Conservation (phyloP, 768 basidiomycete genomes). For the Daedaleopsis nitida region DNA sequence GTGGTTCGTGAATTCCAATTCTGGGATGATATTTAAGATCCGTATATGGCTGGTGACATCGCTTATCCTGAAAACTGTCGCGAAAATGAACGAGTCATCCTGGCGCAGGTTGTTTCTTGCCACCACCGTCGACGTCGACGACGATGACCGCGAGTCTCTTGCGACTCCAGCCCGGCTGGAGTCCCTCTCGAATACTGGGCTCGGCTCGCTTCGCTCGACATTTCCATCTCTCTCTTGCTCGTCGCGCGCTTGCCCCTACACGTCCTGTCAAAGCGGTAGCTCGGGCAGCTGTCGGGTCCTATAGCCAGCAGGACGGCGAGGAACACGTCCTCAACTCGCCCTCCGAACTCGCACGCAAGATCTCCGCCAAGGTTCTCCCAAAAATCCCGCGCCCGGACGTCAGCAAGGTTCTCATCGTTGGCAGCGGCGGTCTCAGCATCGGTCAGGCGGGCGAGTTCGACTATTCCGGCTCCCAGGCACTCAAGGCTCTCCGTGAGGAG, state of each 20-base stretch:
- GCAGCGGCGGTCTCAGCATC: conserved; percentile 93
- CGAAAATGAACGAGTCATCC: conserved; percentile 12
- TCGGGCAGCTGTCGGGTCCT: conserved; percentile 74
- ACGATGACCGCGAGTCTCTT: conserved; percentile 25
- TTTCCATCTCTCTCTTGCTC: conserved; percentile 49
- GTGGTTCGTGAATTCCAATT: not conserved
- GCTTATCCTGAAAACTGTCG: conserved; percentile 7
- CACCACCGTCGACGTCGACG: conserved; percentile 18
- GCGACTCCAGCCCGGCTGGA: conserved; percentile 23
- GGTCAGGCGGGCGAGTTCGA: conserved; percentile 99
- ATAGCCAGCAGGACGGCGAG: conserved; percentile 42
- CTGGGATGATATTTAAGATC: conserved; percentile 10
- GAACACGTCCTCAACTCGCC: conserved; percentile 90
- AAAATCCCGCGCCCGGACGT: conserved; percentile 90
- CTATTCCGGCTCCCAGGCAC: conserved; percentile 97
- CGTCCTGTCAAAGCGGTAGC: conserved; percentile 65
- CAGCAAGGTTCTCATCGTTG: conserved; percentile 93
- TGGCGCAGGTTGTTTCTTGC: conserved; percentile 5
- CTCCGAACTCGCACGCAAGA: conserved; percentile 89
- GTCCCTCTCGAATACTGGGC: conserved; percentile 17
- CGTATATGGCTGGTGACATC: not conserved
- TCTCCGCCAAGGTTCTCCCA: conserved; percentile 93
- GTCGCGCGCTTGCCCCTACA: conserved; percentile 45
- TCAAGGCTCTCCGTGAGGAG: conserved; percentile 96
- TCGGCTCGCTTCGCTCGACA: conserved; percentile 24